A percentile compares a stretch with the other conserved stretches of the same genome.
phyloP scores from a whole-genome alignment of 768 basidiomycete species.

The Tubosaeta sp. region DNA sequence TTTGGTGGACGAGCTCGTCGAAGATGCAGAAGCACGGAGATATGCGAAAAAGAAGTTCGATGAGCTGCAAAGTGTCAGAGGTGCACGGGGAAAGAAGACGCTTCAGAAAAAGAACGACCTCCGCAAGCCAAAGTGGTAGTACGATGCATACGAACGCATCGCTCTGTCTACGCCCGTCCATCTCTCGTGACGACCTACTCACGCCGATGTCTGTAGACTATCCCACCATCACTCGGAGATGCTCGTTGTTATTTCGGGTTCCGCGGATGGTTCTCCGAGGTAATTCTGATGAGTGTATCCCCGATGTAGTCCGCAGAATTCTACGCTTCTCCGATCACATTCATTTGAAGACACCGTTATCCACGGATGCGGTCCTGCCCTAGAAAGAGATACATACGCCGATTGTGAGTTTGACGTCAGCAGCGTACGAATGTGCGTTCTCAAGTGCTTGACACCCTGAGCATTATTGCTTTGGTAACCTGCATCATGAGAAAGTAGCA shows the following conservation, averaged over 20 bases:
- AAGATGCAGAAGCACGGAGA: slow-evolving; percentile 78
- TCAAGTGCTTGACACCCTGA: too few relatives aligned
- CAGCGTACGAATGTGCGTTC: neutral
- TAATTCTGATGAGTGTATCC: neutral
- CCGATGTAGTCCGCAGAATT: slow-evolving; percentile 3
- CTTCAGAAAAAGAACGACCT: slow-evolving; percentile 59
- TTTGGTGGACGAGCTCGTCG: slow-evolving; percentile 83
- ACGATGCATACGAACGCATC: slow-evolving; percentile 2
- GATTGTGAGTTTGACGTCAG: neutral
- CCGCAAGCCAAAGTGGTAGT: slow-evolving; percentile 68
- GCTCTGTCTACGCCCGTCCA: slow-evolving; percentile 6
- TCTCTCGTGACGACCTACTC: neutral
- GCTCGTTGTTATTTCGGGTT: neutral
- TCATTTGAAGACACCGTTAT: slow-evolving; percentile 6
- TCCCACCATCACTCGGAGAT: neutral
- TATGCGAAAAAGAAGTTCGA: slow-evolving; percentile 93
- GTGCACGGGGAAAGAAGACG: slow-evolving; percentile 67
- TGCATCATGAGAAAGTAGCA: neutral
- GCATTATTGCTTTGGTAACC: neutral
- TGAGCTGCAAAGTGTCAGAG: slow-evolving; percentile 65
- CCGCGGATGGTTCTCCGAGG: slow-evolving; percentile 7
- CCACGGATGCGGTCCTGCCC: neutral
- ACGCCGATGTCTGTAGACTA: too few relatives aligned
- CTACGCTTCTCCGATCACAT: slow-evolving; percentile 10
- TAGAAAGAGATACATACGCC: neutral